A percentile compares a stretch with the other conserved stretches of the same genome.
Conservation (phyloP, 352 stramenopile genomes). For the Phytophthora capsici region DNA sequence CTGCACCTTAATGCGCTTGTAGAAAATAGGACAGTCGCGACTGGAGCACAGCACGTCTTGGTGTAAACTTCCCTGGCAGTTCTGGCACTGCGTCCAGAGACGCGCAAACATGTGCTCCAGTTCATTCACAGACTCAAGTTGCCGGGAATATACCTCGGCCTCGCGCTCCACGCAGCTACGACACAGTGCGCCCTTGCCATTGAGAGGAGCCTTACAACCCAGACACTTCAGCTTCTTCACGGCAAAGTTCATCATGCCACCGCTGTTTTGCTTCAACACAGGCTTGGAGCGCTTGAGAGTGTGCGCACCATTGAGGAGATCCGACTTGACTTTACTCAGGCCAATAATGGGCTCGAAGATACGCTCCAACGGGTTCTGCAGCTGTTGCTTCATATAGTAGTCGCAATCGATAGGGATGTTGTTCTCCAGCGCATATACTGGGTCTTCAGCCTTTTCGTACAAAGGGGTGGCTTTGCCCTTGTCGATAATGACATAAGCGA, state of each 20-base stretch:
- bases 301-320: conserved; percentile 97
- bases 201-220: conserved; percentile 96
- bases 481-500: conserved; percentile 99
- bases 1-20: conserved; percentile 99
- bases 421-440: conserved; percentile 99
- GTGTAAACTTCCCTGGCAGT: conserved; percentile 98
- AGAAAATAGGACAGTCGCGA: conserved; percentile 99
- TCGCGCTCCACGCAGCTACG: conserved; percentile 94
- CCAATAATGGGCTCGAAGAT: conserved; percentile 99
- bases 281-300: conserved; percentile 98
- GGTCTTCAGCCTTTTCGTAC: conserved; percentile 99
- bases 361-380: conserved; percentile 97
- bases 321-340: conserved; percentile 91
- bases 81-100: conserved; percentile 98
- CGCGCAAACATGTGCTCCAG: conserved; percentile 94
- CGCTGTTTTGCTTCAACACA: conserved; percentile 94
- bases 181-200: conserved; percentile 92
- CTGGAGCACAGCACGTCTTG: conserved; percentile 96
- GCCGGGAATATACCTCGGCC: conserved; percentile 95
- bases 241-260: conserved; percentile 99
- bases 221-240: conserved; percentile 98
- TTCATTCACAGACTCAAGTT: conserved; percentile 93
- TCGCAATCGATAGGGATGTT: conserved; percentile 99
- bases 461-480: conserved; percentile 95
- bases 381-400: conserved; percentile 99